Evolutionary conservation across 2,329 filamentous ascomycete genomes (phyloP), one percentile per base, ranked within the genome.

Genomic region (Penicillium griseofulvum): DNA sequence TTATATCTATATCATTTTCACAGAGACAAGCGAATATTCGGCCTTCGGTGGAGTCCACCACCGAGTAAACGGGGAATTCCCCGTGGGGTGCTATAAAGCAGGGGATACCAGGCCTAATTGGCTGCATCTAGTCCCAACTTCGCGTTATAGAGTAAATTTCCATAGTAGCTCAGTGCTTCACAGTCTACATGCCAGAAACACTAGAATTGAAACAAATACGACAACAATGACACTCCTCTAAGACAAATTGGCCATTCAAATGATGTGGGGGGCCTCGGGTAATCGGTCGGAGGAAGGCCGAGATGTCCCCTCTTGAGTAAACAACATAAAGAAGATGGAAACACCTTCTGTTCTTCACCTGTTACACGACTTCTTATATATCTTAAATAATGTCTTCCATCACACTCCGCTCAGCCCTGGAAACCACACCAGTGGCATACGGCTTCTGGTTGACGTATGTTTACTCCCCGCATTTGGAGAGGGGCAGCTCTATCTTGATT

Each of bases 391-490:
- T 55, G 52, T 45, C 52, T 39, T 44, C 52, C 11, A 22, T 55
- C 22, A 10, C 41, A 31, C 52, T 68, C 37, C 49, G 56, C 24
- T 45, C 58, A 4, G 55, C 56, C 7, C 47, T 67, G 5, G 42
- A 61, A 48, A 50, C 41, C 36, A 36, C 56, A 2, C 52, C 56
- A 0, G 58, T 60, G 6, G 58, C 70, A 26, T 70, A 64, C 36
- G 70, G 70, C 26, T 72, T 71, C 62, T 71, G 70, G 70, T 65
- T 72, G 48, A 71, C 70, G 70, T 72, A 62, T 17, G 66, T 66
- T 29, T 28, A 19, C 14, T 16, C 44, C 28, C 41, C 41, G 16
- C 33, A 24, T 38, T 37, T 28, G 7, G 50, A 14, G 22, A 38
- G 51, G 51, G 29, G 24, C 19, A 28, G 5, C n/a, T 12, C n/a